Conservation (phyloP, 2,329 filamentous ascomycete species). For the Zalaria obscura region DNA sequence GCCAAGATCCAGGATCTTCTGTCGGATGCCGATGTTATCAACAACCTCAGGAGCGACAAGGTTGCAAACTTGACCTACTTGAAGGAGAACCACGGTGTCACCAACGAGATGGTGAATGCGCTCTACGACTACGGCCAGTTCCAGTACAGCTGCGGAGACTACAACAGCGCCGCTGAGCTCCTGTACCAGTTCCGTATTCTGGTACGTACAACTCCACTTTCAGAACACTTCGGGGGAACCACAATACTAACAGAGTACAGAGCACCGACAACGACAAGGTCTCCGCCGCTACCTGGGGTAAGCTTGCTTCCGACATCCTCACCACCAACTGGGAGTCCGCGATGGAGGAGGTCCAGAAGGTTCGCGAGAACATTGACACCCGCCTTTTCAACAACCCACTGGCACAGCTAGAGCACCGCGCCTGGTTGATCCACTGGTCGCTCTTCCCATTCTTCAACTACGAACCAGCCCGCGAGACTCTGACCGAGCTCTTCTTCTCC, state of each 20-base stretch:
- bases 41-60: slow-evolving; percentile 88
- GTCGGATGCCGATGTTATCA: slow-evolving; percentile 77
- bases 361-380: slow-evolving; percentile 83
- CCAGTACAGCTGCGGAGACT: slow-evolving; percentile 95
- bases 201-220: slow-evolving; percentile 13
- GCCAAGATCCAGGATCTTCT: slow-evolving; percentile 78
- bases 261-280: slow-evolving; percentile 99
- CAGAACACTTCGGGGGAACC: background rate
- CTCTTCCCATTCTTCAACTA: slow-evolving; percentile 99
- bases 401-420: slow-evolving; percentile 89
- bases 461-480: slow-evolving; percentile 74
- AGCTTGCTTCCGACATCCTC: slow-evolving; percentile 90
- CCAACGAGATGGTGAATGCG: slow-evolving; percentile 86
- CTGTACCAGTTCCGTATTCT: slow-evolving; percentile 97
- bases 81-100: slow-evolving; percentile 92
- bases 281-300: slow-evolving; percentile 89
- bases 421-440: slow-evolving; percentile 95
- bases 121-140: slow-evolving; percentile 94
- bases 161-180: slow-evolving; percentile 75
- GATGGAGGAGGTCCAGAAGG: slow-evolving; percentile 79
- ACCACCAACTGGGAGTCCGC: slow-evolving; percentile 89
- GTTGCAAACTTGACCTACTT: slow-evolving; percentile 96
- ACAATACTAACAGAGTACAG: slow-evolving; percentile 10
- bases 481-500: slow-evolving; percentile 95
- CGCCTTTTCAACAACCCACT: slow-evolving; percentile 93